Percentiles rank a stretch among this genome's conserved stretches.
phyloP scores from a whole-genome alignment of 352 stramenopile species.

The Hyaloperonospora brassicae region DNA sequence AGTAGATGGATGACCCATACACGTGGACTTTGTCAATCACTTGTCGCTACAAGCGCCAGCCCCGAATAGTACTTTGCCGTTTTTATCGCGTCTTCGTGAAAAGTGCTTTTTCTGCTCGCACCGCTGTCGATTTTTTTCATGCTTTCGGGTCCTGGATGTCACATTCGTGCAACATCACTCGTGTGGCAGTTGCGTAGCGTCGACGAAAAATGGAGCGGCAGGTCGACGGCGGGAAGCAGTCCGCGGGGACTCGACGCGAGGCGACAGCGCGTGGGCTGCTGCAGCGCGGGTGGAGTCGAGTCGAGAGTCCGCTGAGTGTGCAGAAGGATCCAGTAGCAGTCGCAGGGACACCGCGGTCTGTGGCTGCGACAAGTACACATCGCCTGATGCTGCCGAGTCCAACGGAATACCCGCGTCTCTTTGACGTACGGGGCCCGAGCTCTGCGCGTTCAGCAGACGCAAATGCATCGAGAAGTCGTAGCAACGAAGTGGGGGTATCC shows the following conservation, averaged over 20 bases:
- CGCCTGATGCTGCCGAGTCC: slow-evolving; percentile 39
- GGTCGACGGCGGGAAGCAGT: slow-evolving; percentile 31
- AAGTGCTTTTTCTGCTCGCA: no score
- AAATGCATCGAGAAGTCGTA: slow-evolving; percentile 8
- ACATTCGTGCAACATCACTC: slow-evolving; percentile 14
- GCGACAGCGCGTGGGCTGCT: slow-evolving; percentile 53
- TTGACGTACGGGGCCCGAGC: slow-evolving; percentile 44
- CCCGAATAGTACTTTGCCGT: no score
- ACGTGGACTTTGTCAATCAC: no score
- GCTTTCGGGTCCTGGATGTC: neutral
- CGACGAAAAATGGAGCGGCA: slow-evolving; percentile 19
- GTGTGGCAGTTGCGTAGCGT: slow-evolving; percentile 8
- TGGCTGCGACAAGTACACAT: slow-evolving; percentile 24
- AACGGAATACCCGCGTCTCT: slow-evolving; percentile 65
- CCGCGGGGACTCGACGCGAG: slow-evolving; percentile 14
- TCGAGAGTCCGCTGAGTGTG: slow-evolving; percentile 52
- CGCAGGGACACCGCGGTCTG: slow-evolving; percentile 37
- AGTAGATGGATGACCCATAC: no score
- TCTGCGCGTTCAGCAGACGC: slow-evolving; percentile 36
- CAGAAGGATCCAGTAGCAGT: slow-evolving; percentile 57
- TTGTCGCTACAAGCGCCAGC: no score
- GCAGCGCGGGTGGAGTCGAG: slow-evolving; percentile 55
- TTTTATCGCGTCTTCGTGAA: no score
- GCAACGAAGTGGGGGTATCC: slow-evolving; percentile 11
- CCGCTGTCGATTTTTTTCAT: no score